Percentiles rank a stretch among this genome's conserved stretches.
These are phyloP conservation scores for Ogataea populi-albae DNA, from an alignment of 805 yeast species.

Conservation along the genomic window DNA sequence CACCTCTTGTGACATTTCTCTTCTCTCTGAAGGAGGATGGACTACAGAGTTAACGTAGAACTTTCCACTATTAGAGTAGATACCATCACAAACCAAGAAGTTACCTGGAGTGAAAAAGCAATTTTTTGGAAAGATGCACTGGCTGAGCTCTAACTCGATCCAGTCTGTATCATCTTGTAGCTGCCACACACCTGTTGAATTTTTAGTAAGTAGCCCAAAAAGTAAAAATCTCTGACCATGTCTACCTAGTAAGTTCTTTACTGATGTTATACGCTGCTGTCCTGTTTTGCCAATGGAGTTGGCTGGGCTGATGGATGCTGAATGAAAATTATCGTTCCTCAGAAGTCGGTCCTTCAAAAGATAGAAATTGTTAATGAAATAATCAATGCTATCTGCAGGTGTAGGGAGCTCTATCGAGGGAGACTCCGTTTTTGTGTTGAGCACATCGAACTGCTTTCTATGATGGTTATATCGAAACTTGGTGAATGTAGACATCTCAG, in stretches of 20 bases:
- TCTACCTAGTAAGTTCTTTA: conserved; percentile 84
- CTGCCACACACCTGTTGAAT: conserved; percentile 64
- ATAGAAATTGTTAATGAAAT: conserved; percentile 55
- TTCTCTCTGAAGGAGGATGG: conserved; percentile 85
- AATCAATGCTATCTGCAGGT: conserved; percentile 32
- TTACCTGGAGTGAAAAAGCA: conserved; percentile 73
- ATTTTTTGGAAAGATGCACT: conserved; percentile 59
- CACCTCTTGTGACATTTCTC: conserved; percentile 63
- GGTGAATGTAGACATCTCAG: conserved; percentile 66
- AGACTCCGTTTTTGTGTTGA: conserved; percentile 2
- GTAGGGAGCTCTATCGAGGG: conserved; percentile 21
- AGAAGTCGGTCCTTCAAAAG: conserved; percentile 66
- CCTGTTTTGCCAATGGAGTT: conserved; percentile 37
- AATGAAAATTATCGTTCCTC: conserved; percentile 74
- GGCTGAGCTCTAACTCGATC: conserved; percentile 63
- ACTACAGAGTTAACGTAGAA: conserved; percentile 75
- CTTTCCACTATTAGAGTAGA: conserved; percentile 65
- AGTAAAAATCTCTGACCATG: conserved; percentile 72
- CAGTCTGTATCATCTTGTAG: conserved; percentile 80
- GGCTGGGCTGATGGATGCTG: conserved; percentile 40
- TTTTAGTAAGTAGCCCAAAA: conserved; percentile 69
- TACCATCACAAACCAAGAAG: conserved; percentile 80
- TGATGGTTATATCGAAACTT: conserved; percentile 56
- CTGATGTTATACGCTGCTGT: conserved; percentile 52
- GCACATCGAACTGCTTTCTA: conserved; percentile 58